phyloP scores from a whole-genome alignment of 1,284 basidiomycete species.

The Pseudozyma sp. region DNA sequence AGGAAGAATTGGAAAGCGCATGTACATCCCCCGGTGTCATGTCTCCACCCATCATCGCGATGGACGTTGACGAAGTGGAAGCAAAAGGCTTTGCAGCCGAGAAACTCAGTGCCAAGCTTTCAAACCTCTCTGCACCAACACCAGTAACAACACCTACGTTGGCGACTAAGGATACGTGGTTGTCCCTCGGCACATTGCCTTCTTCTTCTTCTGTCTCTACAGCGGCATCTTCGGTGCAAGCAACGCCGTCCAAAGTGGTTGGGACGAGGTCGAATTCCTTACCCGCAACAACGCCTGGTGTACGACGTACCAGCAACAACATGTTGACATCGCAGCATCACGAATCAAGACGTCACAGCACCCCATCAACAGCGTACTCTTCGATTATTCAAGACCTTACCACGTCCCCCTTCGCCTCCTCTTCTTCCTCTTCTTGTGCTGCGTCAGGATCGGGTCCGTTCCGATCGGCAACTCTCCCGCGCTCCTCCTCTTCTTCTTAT shows the following conservation, averaged over 20 bases:
- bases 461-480: slow-evolving; percentile 34
- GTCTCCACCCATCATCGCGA: slow-evolving; percentile 18
- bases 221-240: too few relatives aligned
- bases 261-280: slow-evolving; percentile 29
- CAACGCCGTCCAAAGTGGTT: too few relatives aligned
- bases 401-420: slow-evolving; percentile 23
- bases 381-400: slow-evolving; percentile 36
- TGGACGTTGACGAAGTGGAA: slow-evolving; percentile 8
- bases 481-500: slow-evolving; percentile 10
- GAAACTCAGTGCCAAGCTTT: slow-evolving; percentile 33
- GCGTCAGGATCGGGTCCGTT: slow-evolving; percentile 12
- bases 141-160: background rate
- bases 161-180: slow-evolving; percentile 14
- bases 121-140: slow-evolving; percentile 5
- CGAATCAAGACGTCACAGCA: slow-evolving; percentile 17
- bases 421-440: background rate
- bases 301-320: slow-evolving; percentile 12
- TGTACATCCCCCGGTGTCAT: slow-evolving; percentile 38
- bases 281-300: slow-evolving; percentile 5
- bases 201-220: slow-evolving; percentile 15
- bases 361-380: slow-evolving; percentile 14
- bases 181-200: slow-evolving; percentile 28
- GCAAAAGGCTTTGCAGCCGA: slow-evolving; percentile 12
- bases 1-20: slow-evolving; percentile 21
- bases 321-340: slow-evolving; percentile 9